Evolutionary conservation across 805 yeast species (phyloP).

Genomic region (Debaryomyces prosopidis): DNA sequence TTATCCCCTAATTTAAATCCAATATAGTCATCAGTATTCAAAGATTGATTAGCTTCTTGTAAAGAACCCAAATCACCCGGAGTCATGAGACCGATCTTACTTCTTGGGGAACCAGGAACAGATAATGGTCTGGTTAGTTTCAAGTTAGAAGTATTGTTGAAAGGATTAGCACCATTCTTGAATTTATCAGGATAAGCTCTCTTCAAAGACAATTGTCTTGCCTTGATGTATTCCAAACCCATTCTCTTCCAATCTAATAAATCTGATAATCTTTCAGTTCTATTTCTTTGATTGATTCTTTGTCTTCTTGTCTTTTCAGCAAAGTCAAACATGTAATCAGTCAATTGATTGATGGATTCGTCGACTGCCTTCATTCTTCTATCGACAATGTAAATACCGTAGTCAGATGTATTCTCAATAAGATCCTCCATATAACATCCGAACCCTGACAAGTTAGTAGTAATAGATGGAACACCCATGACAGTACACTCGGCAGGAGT

Average conservation of each 20-base stretch:
- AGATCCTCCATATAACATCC: slow-evolving; percentile 99
- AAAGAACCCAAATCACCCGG: slow-evolving; percentile 98
- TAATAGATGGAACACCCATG: slow-evolving; percentile 98
- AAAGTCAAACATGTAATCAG: slow-evolving; percentile 87
- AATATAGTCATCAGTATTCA: slow-evolving; percentile 75
- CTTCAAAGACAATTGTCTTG: slow-evolving; percentile 86
- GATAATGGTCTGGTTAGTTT: slow-evolving; percentile 90
- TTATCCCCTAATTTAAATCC: slow-evolving; percentile 50
- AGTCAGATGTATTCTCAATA: slow-evolving; percentile 90
- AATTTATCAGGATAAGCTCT: slow-evolving; percentile 92
- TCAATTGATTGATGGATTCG: slow-evolving; percentile 87
- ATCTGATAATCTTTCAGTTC: slow-evolving; percentile 93
- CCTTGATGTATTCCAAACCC: slow-evolving; percentile 96
- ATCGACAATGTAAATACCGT: slow-evolving; percentile 96
- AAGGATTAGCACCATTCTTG: slow-evolving; percentile 50
- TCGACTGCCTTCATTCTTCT: slow-evolving; percentile 90
- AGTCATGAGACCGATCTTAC: slow-evolving; percentile 76
- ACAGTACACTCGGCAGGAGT: slow-evolving; percentile 99
- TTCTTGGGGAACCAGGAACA: slow-evolving; percentile 96
- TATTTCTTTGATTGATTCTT: slow-evolving; percentile 94
- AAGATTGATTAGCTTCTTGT: slow-evolving; percentile 79
- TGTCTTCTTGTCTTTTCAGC: slow-evolving; percentile 90
- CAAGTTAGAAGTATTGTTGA: slow-evolving; percentile 45
- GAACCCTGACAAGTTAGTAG: slow-evolving; percentile 93
- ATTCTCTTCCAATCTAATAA: slow-evolving; percentile 95